Percentiles rank a stretch among this genome's conserved stretches.
Conservation (phyloP, 2,329 filamentous ascomycete species). For the Cercospora sp. region DNA sequence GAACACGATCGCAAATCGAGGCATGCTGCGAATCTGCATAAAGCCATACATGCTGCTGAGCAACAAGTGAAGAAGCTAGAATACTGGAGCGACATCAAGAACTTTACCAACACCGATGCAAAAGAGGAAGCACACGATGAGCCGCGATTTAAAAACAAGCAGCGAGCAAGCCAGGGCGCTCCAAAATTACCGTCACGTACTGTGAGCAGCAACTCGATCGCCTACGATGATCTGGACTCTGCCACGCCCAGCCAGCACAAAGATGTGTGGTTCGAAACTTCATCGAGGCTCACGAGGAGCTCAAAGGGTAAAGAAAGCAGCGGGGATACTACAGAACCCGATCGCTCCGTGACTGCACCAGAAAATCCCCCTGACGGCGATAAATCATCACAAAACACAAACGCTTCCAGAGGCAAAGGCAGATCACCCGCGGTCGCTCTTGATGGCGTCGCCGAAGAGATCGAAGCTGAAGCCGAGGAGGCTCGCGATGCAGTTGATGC, state of each 20-base stretch:
- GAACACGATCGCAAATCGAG: constrained; percentile 41
- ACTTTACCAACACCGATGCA: constrained; percentile 34
- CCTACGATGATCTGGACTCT: constrained; percentile 12
- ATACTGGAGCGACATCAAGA: constrained; percentile 75
- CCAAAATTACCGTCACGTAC: constrained; percentile 8
- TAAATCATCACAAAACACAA: constrained; percentile 15
- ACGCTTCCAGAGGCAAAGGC: constrained; percentile 23
- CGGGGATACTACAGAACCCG: constrained; percentile 23
- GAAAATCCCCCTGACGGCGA: constrained; percentile 13
- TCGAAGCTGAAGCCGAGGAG: constrained; percentile 17
- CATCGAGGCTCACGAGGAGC: constrained; percentile 20
- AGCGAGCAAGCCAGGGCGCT: constrained; percentile 20
- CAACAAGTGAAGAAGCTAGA: constrained; percentile 78
- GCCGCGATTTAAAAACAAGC: constrained; percentile 31
- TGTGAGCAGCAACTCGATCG: constrained; percentile 9
- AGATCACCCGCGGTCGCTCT: constrained; percentile 21
- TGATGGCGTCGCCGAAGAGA: constrained; percentile 26
- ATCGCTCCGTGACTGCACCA: constrained; percentile 25
- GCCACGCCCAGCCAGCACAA: constrained; percentile 22
- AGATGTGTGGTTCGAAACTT: constrained; percentile 24
- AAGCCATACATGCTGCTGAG: constrained; percentile 73
- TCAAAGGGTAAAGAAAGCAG: constrained; percentile 23
- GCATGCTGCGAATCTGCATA: constrained; percentile 68
- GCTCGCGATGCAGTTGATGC: constrained; percentile 14
- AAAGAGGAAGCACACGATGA: constrained; percentile 19